phyloP scores from a whole-genome alignment of 2,329 filamentous ascomycete genomes.

The Fusarium globosum region DNA sequence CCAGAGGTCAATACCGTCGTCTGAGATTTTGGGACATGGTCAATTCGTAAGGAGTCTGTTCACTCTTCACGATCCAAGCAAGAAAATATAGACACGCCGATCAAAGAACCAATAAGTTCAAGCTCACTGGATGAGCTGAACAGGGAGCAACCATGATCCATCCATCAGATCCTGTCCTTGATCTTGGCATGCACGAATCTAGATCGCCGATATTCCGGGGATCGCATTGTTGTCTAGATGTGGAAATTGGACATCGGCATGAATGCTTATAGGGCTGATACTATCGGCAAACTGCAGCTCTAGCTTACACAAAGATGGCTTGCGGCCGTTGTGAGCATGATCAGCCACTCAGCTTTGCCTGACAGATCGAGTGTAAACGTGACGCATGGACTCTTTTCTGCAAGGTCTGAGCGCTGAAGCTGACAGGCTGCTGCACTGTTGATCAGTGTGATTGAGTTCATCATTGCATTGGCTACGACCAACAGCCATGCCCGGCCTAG shows the following conservation, averaged over 20 bases:
- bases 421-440: too few species aligned
- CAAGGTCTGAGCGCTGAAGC: neutral
- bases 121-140: neutral
- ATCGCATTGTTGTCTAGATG: neutral
- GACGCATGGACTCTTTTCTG: rapidly evolving
- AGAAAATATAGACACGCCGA: rapidly evolving
- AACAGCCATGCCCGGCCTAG: neutral
- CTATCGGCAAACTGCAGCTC: neutral
- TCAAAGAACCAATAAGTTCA: neutral
- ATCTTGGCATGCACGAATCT: neutral
- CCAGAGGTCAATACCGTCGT: too few species aligned
- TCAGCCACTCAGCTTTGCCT: neutral
- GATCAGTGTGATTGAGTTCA: rapidly evolving
- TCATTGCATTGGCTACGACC: neutral
- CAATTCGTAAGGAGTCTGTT: neutral
- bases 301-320: neutral
- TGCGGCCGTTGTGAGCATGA: rapidly evolving
- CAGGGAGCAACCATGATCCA: rapidly evolving
- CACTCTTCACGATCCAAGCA: rapidly evolving
- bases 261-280: neutral
- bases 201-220: rapidly evolving
- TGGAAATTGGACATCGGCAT: neutral
- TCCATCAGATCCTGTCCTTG: rapidly evolving
- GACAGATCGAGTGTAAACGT: rapidly evolving
- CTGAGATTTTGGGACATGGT: too few species aligned